Evolutionary conservation across 139 green algal genomes (phyloP).

Genomic region (Trebouxia sp.): DNA sequence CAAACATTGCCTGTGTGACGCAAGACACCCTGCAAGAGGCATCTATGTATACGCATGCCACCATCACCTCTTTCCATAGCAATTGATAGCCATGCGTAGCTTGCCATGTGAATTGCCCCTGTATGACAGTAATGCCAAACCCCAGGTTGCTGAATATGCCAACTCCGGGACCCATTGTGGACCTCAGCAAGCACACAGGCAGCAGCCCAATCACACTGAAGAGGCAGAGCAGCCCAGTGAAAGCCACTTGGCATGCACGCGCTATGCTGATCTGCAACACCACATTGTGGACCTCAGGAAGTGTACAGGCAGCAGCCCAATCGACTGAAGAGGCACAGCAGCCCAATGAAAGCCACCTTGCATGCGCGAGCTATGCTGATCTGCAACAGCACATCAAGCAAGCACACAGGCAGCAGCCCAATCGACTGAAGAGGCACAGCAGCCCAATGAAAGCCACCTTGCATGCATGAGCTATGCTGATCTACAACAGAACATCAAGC

Average conservation of each 20-base stretch:
- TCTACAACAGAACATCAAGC: not conserved
- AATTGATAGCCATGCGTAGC: not conserved
- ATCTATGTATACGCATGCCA: not conserved
- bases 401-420: not conserved
- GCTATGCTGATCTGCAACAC: not conserved
- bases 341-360: not conserved
- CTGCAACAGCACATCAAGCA: not conserved
- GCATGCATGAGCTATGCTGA: not conserved
- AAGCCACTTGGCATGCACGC: not conserved
- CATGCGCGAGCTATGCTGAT: not conserved
- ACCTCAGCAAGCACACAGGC: not conserved
- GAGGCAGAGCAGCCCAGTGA: not conserved
- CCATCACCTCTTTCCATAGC: not conserved
- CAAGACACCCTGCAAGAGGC: not conserved
- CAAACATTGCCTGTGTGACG: not conserved
- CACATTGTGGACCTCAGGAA: not conserved
- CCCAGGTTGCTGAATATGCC: conserved; percentile 28
- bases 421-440: not conserved
- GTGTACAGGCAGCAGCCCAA: not conserved
- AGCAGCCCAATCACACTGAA: not conserved
- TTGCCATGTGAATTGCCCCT: conserved; percentile 12
- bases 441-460: conserved; percentile 3
- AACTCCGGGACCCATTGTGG: not conserved
- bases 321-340: not conserved
- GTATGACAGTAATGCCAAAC: conserved; percentile 24